Evolutionary conservation across 2,329 filamentous ascomycete genomes (phyloP), one percentile per base, ranked within the genome.

Genomic region (Erysiphe neolycopersici): DNA sequence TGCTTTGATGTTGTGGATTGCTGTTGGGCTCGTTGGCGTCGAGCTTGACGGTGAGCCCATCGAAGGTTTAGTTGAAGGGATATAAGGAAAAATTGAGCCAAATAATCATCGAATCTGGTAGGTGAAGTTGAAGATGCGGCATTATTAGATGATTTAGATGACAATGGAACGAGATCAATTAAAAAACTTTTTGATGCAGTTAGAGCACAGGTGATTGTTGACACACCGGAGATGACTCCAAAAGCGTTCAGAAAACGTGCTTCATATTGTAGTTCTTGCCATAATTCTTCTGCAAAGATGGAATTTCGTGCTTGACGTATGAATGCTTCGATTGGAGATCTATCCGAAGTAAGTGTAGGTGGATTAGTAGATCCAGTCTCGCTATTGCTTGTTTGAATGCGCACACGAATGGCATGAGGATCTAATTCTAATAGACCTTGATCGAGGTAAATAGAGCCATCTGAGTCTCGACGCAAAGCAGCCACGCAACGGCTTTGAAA

Each of bases 261-360:
- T 60, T 98, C 89, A 16, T 82, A 70, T 43, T 77, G 76, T 47
- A 95, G 65, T 59, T 98, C 89, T 51, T 92, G 76, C 68, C 84
- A 94, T 1, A 98, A 62, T 56, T 98, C 89, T 54, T 85, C 76
- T 26, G 80, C 74, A 52, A 81, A 84, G 17, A 87, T 66, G 42
- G 79, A 82, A 57, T 89, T 79, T 45, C 81, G 69, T 2, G 81
- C 79, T 51, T 80, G 71, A 16, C 76, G 69, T 30, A 91, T 79
- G 10, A 75, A 68, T 29, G 72, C 65, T 50, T 82, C 73, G 9
- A 85, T 62, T 1, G 69, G 64, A 2, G 67, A 64, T 33, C 76
- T 68, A 32, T 71, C 66, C 22, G 65, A 63, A 5, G 71, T 60
- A 1, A 68, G 65, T 37, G 65, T 62, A 4, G 69, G 68, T 10